Evolutionary conservation across 768 basidiomycete genomes (phyloP).

Genomic region (Suillus subluteus): DNA sequence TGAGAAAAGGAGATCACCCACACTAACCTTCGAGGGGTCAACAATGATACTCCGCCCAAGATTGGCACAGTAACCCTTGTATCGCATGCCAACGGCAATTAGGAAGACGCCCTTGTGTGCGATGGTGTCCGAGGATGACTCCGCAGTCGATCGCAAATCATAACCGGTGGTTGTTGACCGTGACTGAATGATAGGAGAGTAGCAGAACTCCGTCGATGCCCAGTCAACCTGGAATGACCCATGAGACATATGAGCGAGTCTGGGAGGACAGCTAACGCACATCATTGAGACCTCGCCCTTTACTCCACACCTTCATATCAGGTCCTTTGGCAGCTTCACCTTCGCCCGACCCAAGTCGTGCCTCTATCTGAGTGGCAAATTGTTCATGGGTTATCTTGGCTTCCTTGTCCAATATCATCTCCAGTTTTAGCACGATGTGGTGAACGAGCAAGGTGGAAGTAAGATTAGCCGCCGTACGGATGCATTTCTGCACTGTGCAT

Average conservation of each 20-base stretch:
- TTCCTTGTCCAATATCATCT: slow-evolving; percentile 89
- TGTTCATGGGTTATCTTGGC: slow-evolving; percentile 89
- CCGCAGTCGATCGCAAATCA: slow-evolving; percentile 85
- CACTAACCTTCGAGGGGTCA: slow-evolving; percentile 80
- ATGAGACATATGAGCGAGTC: slow-evolving; percentile 3
- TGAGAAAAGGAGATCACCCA: not conserved
- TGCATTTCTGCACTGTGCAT: slow-evolving; percentile 62
- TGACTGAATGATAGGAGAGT: slow-evolving; percentile 95
- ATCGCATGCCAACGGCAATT: slow-evolving; percentile 85
- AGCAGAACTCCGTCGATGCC: slow-evolving; percentile 89
- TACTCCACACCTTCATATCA: slow-evolving; percentile 92
- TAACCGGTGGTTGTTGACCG: slow-evolving; percentile 82
- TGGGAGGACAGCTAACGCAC: slow-evolving; percentile 47
- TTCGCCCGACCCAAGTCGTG: slow-evolving; percentile 77
- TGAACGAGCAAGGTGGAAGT: slow-evolving; percentile 86
- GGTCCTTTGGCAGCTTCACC: slow-evolving; percentile 73
- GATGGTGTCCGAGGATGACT: slow-evolving; percentile 82
- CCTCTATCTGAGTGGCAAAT: slow-evolving; percentile 85
- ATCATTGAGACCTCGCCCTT: slow-evolving; percentile 72
- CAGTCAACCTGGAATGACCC: slow-evolving; percentile 73
- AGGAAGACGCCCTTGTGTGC: slow-evolving; percentile 89
- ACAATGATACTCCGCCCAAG: slow-evolving; percentile 95
- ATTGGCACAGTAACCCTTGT: slow-evolving; percentile 92
- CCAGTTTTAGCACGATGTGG: slow-evolving; percentile 86
- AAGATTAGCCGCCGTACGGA: slow-evolving; percentile 72